Base-by-base conservation (phyloP, 2,329 filamentous ascomycete species). In the Grosmannia huntii region DNA sequence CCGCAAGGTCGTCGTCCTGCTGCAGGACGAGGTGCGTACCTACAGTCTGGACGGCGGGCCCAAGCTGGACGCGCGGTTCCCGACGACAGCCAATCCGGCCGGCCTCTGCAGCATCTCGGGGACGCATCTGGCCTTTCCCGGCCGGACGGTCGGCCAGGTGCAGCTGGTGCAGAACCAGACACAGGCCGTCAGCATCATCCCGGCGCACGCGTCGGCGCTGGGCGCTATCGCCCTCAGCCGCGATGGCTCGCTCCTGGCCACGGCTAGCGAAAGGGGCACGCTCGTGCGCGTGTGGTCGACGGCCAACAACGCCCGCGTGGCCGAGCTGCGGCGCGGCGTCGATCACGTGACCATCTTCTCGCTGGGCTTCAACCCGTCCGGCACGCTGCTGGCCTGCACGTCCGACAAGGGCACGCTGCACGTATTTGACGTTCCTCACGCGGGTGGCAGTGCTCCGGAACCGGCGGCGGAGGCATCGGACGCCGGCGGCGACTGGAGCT, bases 331-430 rank as follows among this genome's bases (percentile, higher is more conserved):
- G 50, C 84, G 94, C 38, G 94, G 94, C 49, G 86, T 95, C 53
- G 94, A 99, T 66, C 86, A 84, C 41, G 91, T 94, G 19, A 84
- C 84, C 57, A 87, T 97, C 64, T 96, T 89, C 72, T 92, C 89
- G 2, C 77, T 99, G 12, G 86, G 87, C 12, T 94, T 99, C 69
- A 95, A 89, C 23, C 91, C 91, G 0, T 85, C 85, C 0, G 88
- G 87, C 56, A 82, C 79, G 50, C 80, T 90, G 67, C 79, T 97
- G 12, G 94, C 94, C 28, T 92, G 90, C 61, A 97, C 92, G 1
- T 96, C 91, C 1, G 94, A 99, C 76, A 99, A 97, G 72, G 91
- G 89, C 6, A 99, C 91, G 0, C 77, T 99, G 12, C 94, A 99
- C 71, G 81, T 99, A 44, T 99, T 96, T 68, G 90, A 97, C 67